Conservation (phyloP, 176 grass and related monocot species). For the Oryza australiensis region DNA sequence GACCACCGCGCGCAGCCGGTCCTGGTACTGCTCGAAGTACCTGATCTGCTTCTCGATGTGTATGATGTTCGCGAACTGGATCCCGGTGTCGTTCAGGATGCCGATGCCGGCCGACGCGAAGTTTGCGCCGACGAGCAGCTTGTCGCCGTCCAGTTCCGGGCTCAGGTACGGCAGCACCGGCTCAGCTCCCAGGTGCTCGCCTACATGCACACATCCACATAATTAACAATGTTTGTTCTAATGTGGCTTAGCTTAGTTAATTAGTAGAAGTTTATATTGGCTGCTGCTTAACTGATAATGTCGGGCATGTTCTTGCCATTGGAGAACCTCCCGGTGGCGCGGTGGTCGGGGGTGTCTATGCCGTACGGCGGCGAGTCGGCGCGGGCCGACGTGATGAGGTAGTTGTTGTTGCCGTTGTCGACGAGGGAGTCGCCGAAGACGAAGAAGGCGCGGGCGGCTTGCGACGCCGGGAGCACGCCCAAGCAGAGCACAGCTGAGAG, state of each 20-base stretch:
- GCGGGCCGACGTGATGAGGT: slow-evolving; percentile 60
- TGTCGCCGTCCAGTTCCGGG: slow-evolving; percentile 67
- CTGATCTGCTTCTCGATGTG: slow-evolving; percentile 66
- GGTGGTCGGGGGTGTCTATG: slow-evolving; percentile 67
- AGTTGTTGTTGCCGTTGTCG: slow-evolving; percentile 97
- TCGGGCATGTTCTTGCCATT: slow-evolving; percentile 87
- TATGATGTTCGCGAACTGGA: slow-evolving; percentile 93
- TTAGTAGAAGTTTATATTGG: no score
- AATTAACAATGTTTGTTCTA: no score
- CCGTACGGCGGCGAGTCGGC: slow-evolving; percentile 86
- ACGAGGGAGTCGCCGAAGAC: slow-evolving; percentile 96
- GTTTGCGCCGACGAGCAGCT: slow-evolving; percentile 87
- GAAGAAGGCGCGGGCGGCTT: slow-evolving; percentile 82
- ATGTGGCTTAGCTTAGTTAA: no score
- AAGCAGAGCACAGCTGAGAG: slow-evolving; percentile 18
- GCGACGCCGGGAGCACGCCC: neutral
- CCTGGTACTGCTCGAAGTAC: slow-evolving; percentile 87
- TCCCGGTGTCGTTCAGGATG: slow-evolving; percentile 89
- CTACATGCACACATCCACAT: slow-evolving; percentile 23
- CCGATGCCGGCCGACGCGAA: slow-evolving; percentile 95
- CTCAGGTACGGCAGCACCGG: slow-evolving; percentile 74
- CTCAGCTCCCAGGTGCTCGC: slow-evolving; percentile 73
- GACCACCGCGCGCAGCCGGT: slow-evolving; percentile 48
- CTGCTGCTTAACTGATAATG: slow-evolving; percentile 69
- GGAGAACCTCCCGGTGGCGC: slow-evolving; percentile 69